Evolutionary conservation across 1,284 basidiomycete species (phyloP).

Genomic region (Ceratorhiza oryzae-sativae): DNA sequence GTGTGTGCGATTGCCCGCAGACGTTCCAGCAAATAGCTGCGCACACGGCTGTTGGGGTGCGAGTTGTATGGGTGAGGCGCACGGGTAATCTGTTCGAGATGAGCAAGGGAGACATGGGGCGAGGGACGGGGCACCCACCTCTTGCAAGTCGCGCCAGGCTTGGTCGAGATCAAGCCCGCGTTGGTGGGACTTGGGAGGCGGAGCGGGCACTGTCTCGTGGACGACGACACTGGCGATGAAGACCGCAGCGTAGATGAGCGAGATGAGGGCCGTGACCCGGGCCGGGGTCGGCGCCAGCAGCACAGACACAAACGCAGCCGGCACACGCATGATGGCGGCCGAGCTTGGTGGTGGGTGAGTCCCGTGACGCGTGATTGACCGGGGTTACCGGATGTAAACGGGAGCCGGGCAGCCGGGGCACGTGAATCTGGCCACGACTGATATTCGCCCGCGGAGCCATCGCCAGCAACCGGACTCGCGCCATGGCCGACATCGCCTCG

Average conservation of each 20-base stretch:
- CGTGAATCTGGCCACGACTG: constrained; percentile 14
- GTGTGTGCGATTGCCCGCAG: constrained; percentile 56
- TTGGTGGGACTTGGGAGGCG: constrained; percentile 52
- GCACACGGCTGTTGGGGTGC: constrained; percentile 73
- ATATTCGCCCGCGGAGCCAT: constrained; percentile 10
- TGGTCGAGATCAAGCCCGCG: constrained; percentile 62
- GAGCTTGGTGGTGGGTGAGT: not conserved
- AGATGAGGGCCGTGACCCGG: constrained; percentile 55
- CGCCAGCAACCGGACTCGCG: constrained; percentile 21
- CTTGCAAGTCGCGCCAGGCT: constrained; percentile 68
- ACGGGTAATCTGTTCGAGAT: constrained; percentile 60
- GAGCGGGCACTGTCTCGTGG: constrained; percentile 61
- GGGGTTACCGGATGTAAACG: not conserved
- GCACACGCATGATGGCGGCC: not conserved
- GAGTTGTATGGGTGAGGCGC: constrained; percentile 78
- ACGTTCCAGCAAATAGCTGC: constrained; percentile 63
- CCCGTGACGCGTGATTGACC: not conserved
- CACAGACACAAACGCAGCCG: constrained; percentile 3
- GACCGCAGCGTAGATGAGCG: constrained; percentile 58
- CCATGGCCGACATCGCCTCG: constrained; percentile 55
- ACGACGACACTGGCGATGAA: constrained; percentile 62
- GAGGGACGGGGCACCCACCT: constrained; percentile 51
- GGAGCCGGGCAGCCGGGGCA: constrained; percentile 11
- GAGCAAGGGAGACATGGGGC: not conserved
- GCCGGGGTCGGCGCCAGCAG: not conserved